A percentile compares a stretch with the other conserved stretches of the same genome.
phyloP scores from a whole-genome alignment of 208 protist genomes.

The Leptomonas pyrrhocoris region DNA sequence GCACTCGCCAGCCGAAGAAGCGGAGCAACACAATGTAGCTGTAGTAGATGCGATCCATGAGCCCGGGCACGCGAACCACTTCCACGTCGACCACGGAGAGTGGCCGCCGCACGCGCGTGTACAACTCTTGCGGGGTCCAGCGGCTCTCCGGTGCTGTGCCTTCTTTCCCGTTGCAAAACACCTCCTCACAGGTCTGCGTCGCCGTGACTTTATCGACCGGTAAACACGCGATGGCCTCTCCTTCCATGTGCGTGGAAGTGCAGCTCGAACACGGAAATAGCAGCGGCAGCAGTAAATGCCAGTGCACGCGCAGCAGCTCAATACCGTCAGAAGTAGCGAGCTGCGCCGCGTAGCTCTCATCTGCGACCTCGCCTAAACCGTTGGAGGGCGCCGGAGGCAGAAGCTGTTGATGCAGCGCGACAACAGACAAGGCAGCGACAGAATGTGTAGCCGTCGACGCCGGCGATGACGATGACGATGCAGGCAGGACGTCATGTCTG shows the following conservation, averaged over 20 bases:
- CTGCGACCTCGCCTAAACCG: constrained; percentile 35
- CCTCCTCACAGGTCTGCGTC: background rate
- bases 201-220: too few relatives aligned
- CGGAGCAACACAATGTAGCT: constrained; percentile 87
- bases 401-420: constrained; percentile 71
- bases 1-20: constrained; percentile 86
- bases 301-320: constrained; percentile 70
- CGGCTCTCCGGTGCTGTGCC: background rate
- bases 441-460: background rate
- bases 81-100: constrained; percentile 39
- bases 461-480: background rate
- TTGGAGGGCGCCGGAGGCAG: constrained; percentile 55
- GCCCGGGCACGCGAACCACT: constrained; percentile 53
- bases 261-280: constrained; percentile 47
- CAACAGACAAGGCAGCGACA: constrained; percentile 39
- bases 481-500: background rate
- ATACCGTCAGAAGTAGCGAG: constrained; percentile 64
- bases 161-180: background rate
- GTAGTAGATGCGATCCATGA: constrained; percentile 86
- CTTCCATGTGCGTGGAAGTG: background rate
- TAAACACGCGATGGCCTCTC: background rate
- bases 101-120: background rate
- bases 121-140: constrained; percentile 16
- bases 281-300: constrained; percentile 61
- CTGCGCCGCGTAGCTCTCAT: constrained; percentile 70